phyloP scores from a whole-genome alignment of 495 filamentous ascomycete genomes.

The Trypethelium eluteriae region DNA sequence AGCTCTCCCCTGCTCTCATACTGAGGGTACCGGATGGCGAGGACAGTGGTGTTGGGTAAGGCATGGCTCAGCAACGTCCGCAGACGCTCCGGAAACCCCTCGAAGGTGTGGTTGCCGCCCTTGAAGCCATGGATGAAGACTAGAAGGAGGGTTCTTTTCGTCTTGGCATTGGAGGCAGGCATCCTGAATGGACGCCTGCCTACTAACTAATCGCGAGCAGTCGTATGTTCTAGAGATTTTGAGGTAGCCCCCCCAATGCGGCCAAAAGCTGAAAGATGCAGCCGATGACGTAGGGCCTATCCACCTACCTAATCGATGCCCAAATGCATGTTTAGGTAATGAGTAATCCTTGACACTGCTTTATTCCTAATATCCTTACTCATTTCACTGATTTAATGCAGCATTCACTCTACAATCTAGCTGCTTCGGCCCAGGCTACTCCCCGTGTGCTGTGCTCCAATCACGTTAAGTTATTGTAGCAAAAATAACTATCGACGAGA shows the following conservation, averaged over 20 bases:
- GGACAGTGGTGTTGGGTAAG: conserved; percentile 66
- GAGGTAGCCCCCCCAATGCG: background rate
- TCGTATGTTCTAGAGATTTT: background rate
- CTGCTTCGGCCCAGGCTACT: too few relatives aligned
- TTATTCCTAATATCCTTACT: too few relatives aligned
- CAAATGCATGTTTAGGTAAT: too few relatives aligned
- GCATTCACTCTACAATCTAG: too few relatives aligned
- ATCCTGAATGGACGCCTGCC: conserved; percentile 2
- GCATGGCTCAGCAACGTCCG: conserved; percentile 58
- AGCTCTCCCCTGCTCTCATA: conserved; percentile 90
- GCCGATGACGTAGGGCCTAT: too few relatives aligned
- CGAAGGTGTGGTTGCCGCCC: conserved; percentile 86
- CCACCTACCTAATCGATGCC: too few relatives aligned
- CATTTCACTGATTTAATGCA: too few relatives aligned
- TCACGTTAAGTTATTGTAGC: too few relatives aligned
- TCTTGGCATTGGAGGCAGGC: conserved; percentile 36
- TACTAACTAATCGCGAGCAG: background rate
- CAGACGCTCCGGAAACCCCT: conserved; percentile 65
- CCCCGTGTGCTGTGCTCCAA: too few relatives aligned
- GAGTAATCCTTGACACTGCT: too few relatives aligned
- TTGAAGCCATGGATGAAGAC: conserved; percentile 98
- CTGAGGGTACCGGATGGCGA: conserved; percentile 70
- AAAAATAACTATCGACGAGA: too few relatives aligned
- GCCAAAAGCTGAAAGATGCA: too few relatives aligned
- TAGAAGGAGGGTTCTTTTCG: conserved; percentile 83